These are phyloP conservation scores for Adansonia gregorii DNA, from an alignment of 441 rosid genomes.

Conservation along the genomic window DNA sequence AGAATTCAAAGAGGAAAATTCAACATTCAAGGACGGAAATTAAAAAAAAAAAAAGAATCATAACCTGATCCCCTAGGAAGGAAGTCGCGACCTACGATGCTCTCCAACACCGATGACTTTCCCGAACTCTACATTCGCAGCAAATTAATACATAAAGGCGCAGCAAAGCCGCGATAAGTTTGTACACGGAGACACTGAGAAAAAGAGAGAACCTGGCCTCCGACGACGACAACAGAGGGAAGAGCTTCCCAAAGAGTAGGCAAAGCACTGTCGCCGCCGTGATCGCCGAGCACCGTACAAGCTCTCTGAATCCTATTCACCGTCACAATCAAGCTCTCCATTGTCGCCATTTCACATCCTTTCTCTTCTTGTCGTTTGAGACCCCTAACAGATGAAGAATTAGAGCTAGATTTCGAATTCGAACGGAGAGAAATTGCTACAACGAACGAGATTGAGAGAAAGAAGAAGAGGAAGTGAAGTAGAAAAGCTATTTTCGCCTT, in stretches of 20 bases:
- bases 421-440: conserved; percentile 18
- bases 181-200: not conserved
- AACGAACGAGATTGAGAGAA: conserved; percentile 25
- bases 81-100: conserved; percentile 86
- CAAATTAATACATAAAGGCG: conserved; percentile 14
- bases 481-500: conserved; percentile 42
- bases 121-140: conserved; percentile 71
- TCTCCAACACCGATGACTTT: conserved; percentile 88
- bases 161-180: not conserved
- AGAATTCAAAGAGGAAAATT: conserved; percentile 13
- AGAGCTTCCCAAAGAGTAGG: conserved; percentile 97
- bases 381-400: not conserved
- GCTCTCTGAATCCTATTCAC: conserved; percentile 83
- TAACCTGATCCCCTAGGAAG: conserved; percentile 89
- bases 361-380: not conserved
- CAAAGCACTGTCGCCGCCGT: conserved; percentile 63
- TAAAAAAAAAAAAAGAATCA: conserved; percentile 11
- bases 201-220: conserved; percentile 70
- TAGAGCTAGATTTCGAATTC: not conserved
- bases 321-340: conserved; percentile 81
- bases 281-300: conserved; percentile 85
- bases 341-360: conserved; percentile 41
- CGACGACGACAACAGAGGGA: conserved; percentile 89
- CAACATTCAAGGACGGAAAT: not conserved
- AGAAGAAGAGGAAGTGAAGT: conserved; percentile 27